These are phyloP conservation scores for Telopea speciosissima DNA, from an alignment of 177 flowering plant genomes.

Conservation along the genomic window DNA sequence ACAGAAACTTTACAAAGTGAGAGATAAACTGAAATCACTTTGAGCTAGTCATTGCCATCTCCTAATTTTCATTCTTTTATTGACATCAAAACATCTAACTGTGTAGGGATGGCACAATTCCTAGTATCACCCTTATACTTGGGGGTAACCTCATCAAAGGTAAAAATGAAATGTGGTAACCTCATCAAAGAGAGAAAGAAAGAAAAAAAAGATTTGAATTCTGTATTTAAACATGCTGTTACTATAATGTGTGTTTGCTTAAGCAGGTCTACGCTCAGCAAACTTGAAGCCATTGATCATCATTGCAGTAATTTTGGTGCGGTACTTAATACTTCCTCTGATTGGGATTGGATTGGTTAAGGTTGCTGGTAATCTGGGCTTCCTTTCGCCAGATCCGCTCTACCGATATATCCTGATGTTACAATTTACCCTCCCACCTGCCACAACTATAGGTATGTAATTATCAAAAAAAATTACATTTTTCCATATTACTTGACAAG, in stretches of 20 bases:
- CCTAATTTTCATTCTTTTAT: not conserved
- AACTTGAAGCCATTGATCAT: conserved; percentile 34
- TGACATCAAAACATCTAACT: not conserved
- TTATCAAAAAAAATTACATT: too few species aligned
- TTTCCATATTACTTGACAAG: not conserved
- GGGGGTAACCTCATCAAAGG: conserved; percentile 93
- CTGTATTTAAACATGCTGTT: not conserved
- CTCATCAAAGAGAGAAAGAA: conserved; percentile 85
- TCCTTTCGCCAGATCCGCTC: conserved; percentile 68
- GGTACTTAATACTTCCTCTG: conserved; percentile 53
- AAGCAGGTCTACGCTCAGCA: conserved; percentile 54
- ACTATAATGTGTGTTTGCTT: not conserved
- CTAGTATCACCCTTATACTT: conserved; percentile 83
- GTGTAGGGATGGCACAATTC: conserved; percentile 78
- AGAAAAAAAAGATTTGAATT: not conserved
- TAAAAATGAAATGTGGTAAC: conserved; percentile 72
- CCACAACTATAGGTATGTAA: conserved; percentile 74
- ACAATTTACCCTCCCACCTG: conserved; percentile 82
- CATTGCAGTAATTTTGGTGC: conserved; percentile 45
- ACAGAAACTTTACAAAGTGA: too few species aligned
- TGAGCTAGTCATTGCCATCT: not conserved
- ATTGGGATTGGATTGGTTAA: conserved; percentile 62
- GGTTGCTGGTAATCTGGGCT: conserved; percentile 49
- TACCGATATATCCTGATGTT: conserved; percentile 69
- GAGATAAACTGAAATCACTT: not conserved